A percentile compares a stretch with the other conserved stretches of the same genome.
phyloP scores from a whole-genome alignment of 106 monocot genomes.

The Hemerocallis citrina region DNA sequence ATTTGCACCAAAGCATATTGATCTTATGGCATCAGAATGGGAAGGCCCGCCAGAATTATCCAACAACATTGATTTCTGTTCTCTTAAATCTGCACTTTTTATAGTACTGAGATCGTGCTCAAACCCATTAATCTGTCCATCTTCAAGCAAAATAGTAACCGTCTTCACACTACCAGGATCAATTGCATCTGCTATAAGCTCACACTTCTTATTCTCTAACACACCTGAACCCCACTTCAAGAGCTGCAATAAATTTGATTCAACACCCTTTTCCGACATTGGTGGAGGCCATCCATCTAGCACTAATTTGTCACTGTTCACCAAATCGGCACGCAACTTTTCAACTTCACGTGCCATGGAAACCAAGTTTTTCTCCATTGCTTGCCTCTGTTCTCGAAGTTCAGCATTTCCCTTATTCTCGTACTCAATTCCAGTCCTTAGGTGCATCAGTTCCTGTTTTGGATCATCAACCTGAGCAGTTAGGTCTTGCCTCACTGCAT shows the following conservation, averaged over 20 bases:
- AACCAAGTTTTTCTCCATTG: slow-evolving; percentile 61
- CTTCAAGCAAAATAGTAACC: too few relatives aligned
- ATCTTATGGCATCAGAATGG: slow-evolving; percentile 73
- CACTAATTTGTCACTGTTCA: slow-evolving; percentile 27
- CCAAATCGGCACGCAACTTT: slow-evolving; percentile 36
- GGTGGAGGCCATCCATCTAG: too few relatives aligned
- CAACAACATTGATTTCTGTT: slow-evolving; percentile 24
- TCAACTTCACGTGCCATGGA: slow-evolving; percentile 63
- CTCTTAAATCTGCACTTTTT: too few relatives aligned
- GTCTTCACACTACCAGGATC: too few relatives aligned
- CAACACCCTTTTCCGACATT: too few relatives aligned
- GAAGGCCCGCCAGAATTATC: slow-evolving; percentile 39
- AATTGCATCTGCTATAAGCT: too few relatives aligned
- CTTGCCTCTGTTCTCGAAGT: slow-evolving; percentile 41
- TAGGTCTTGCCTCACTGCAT: slow-evolving; percentile 47
- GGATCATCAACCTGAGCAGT: slow-evolving; percentile 38
- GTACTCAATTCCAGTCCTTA: slow-evolving; percentile 54
- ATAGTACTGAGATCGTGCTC: too few relatives aligned
- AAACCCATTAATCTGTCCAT: too few relatives aligned
- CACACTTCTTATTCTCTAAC: too few relatives aligned
- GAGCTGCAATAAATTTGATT: too few relatives aligned
- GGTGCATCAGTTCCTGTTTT: slow-evolving; percentile 33
- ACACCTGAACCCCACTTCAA: too few relatives aligned
- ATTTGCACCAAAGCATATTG: slow-evolving; percentile 52
- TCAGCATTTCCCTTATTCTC: slow-evolving; percentile 72